Base-by-base conservation (phyloP, 2,329 filamentous ascomycete species). In the Beauveria brongniartii region DNA sequence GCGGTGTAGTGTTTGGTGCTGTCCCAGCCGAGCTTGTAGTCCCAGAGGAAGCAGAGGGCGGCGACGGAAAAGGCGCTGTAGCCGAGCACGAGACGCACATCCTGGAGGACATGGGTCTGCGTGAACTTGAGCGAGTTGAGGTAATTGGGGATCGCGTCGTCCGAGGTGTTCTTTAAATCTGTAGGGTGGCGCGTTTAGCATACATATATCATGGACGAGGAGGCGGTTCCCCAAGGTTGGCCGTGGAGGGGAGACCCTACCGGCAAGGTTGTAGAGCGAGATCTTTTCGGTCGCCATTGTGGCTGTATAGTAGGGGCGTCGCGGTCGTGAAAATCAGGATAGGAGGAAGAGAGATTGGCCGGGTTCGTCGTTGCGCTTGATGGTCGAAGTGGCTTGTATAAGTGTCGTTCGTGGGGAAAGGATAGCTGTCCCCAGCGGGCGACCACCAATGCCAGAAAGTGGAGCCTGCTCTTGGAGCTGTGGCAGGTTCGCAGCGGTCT, bases 141-240 rank as follows among this genome's bases (percentile, higher is more conserved):
- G 79, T 97, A 97, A 77, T 94, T 92, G 62, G 90, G 86, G 63
- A 99, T 87, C 61, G 92, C 91, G 77, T 99, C 94, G 78, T 99
- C 94, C 66, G 90, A 91, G 44, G 92, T 95, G 78, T 94, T 96
- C 77, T 97, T 97, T 65, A 99, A 88, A 73, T 97, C 94, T 96
- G 72, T 24, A 24, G 47, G 30, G 30, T 8, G 51, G 52, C 41
- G 43, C 28, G 26, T 20, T n/a, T 20, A 22, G 18, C n/a, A 28
- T 24, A n/a, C n/a, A 28, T 24, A n/a, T 37, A 37, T 12, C 34
- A 14, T 37, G 12, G 34, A 37, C 30, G 10, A 9, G 30, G 10
- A 22, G n/a, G 9, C 40, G 20, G 50, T 37, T 12, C 6, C n/a
- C 12, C 1, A 28, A 28, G 14, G 12, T 37, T 37, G 34, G 34